These are phyloP conservation scores for Magnolia kwangsiensis DNA, from an alignment of 164 flowering plant species.

Conservation along the genomic window DNA sequence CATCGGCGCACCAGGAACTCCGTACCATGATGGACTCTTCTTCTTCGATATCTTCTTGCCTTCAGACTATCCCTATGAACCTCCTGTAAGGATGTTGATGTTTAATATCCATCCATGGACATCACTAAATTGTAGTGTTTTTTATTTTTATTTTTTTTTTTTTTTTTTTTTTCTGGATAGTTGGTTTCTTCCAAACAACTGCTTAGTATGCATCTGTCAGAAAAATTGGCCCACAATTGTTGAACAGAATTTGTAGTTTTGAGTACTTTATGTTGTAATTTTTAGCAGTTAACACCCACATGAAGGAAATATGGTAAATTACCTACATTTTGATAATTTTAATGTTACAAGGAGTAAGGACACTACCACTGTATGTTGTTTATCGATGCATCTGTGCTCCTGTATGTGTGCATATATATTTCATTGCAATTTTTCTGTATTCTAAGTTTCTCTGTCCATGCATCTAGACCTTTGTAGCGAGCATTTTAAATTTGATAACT, in stretches of 20 bases:
- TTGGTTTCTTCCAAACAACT: neutral
- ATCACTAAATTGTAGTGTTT: neutral
- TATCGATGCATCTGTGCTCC: too few species aligned
- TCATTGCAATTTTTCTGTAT: too few species aligned
- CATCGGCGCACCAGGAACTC: conserved; percentile 84
- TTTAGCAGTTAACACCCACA: neutral
- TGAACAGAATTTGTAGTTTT: neutral
- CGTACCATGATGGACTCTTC: conserved; percentile 88
- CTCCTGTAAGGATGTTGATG: conserved; percentile 65
- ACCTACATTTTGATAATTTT: neutral
- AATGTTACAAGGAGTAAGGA: neutral
- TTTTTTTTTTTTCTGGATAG: neutral
- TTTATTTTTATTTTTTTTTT: too few species aligned
- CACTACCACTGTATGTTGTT: too few species aligned
- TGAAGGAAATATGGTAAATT: neutral
- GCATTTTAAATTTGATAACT: neutral
- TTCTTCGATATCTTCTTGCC: conserved; percentile 82
- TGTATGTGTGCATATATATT: too few species aligned
- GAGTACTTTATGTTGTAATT: neutral
- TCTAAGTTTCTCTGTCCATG: neutral
- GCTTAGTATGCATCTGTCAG: neutral
- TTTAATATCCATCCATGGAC: neutral
- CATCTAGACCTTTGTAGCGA: too few species aligned
- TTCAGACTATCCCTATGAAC: conserved; percentile 71
- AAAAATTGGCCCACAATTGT: neutral